These are phyloP conservation scores for Claviceps fusiformis DNA, from an alignment of 2,329 filamentous ascomycete species.

Conservation along the genomic window DNA sequence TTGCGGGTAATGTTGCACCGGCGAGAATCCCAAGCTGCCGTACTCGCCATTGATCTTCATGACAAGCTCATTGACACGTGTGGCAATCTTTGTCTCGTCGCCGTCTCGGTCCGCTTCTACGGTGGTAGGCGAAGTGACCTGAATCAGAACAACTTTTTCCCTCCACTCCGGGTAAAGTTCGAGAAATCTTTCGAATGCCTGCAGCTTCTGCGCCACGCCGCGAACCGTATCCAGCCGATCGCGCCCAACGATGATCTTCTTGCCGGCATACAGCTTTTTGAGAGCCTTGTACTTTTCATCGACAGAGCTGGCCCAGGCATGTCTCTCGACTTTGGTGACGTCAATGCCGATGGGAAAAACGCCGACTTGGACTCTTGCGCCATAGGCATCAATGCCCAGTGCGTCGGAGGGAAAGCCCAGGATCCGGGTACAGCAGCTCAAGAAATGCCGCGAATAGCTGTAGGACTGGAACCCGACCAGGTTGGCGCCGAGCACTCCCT, in stretches of 20 bases:
- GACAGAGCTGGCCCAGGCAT: constrained; percentile 57
- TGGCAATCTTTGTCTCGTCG: constrained; percentile 66
- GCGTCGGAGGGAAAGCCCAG: constrained; percentile 81
- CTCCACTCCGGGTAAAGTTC: constrained; percentile 85
- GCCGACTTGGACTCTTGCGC: constrained; percentile 76
- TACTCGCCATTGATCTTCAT: constrained; percentile 84
- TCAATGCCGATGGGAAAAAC: constrained; percentile 95
- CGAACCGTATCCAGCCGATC: constrained; percentile 88
- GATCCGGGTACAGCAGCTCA: constrained; percentile 83
- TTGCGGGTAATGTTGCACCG: constrained; percentile 89
- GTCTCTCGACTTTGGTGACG: constrained; percentile 60
- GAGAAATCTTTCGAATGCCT: constrained; percentile 86
- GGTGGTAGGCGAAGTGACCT: constrained; percentile 80
- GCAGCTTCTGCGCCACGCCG: constrained; percentile 89
- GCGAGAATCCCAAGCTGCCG: constrained; percentile 76
- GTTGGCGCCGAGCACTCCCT: constrained; percentile 81
- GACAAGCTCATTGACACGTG: constrained; percentile 80
- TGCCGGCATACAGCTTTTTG: constrained; percentile 66
- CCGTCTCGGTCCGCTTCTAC: constrained; percentile 69
- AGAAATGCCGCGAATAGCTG: constrained; percentile 88
- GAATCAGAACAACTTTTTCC: constrained; percentile 83
- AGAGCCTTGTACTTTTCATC: constrained; percentile 62
- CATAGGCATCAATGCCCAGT: constrained; percentile 77
- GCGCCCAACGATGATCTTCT: constrained; percentile 88
- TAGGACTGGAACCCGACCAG: constrained; percentile 92